Percentiles rank a stretch among this genome's conserved stretches.
Conservation (phyloP, 139 green algal genomes). For the Eudorina sp. region DNA sequence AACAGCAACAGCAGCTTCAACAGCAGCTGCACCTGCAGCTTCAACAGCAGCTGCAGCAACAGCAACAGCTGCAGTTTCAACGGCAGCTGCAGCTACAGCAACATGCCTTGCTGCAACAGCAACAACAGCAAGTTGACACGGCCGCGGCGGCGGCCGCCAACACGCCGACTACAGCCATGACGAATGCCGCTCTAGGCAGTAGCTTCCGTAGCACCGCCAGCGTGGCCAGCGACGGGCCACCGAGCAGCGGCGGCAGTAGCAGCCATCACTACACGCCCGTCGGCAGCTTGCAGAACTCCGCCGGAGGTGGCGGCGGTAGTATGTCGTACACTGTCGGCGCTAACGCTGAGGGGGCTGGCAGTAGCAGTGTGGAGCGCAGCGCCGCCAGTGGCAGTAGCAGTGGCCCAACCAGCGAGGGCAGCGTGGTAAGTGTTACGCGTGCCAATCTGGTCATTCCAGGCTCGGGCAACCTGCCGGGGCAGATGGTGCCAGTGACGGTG, state of each 20-base stretch:
- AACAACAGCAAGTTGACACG: not conserved
- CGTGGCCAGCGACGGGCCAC: not conserved
- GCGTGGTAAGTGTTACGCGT: slow-evolving; percentile 7
- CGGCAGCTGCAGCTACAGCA: not conserved
- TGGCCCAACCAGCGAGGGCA: not conserved
- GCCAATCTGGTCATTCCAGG: slow-evolving; percentile 27
- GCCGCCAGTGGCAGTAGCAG: not conserved
- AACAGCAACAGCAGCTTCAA: not conserved
- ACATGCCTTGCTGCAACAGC: not conserved
- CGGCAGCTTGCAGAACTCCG: not conserved
- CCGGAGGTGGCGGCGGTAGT: not conserved
- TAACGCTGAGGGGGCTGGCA: not conserved
- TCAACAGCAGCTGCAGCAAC: not conserved
- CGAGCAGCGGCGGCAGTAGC: not conserved
- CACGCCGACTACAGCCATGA: too few species aligned
- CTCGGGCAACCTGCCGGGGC: not conserved
- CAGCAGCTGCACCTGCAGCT: not conserved
- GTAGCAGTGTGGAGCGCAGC: not conserved
- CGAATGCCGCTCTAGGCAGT: not conserved
- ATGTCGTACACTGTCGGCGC: not conserved
- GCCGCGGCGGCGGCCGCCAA: not conserved
- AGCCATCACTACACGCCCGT: not conserved
- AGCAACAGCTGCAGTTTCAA: not conserved
- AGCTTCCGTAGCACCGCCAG: slow-evolving; percentile 20
- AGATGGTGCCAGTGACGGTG: slow-evolving; percentile 30